Evolutionary conservation across 176 grass and related monocot genomes (phyloP), one percentile per base, ranked within the genome.

Genomic region (Oryza nivara): DNA sequence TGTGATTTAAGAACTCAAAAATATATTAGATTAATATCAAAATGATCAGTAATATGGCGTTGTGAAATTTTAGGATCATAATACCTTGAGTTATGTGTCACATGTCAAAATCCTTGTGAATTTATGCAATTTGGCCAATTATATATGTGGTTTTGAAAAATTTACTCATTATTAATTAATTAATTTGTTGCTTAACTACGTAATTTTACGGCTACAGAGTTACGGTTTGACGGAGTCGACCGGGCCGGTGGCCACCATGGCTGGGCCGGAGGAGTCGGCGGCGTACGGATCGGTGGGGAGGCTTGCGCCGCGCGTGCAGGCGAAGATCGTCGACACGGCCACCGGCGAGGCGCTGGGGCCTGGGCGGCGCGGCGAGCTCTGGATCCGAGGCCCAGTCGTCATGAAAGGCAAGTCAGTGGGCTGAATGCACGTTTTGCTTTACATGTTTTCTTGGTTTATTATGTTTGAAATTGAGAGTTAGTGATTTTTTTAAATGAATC

Each of bases 181-280:
- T n/a, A 58, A 58, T 58, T 7, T 6, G 2, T 58, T 15, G 46
- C 20, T 6, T 20, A 67, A 41, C 7, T 28, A 73, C 30, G 30
- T 32, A 17, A 17, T 14, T 67, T 4, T 17, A 13, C 41, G 44
- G 13, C 84, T 80, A 10, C 85, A 95, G 92, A 91, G 92, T 14
- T 98, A 95, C 17, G 95, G 95, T 4, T 82, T 98, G 77, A 98
- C 91, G 19, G 95, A 98, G 86, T 86, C 93, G 16, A 74, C 88
- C 5, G 92, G 84, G 1, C 63, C 82, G 3, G 86, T 60, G 35
- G 44, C 87, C 23, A 40, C 81, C 12, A 95, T 86, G 48, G 30
- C 71, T 20, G 88, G 84, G 23, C 82, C 79, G 44, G 95, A 90
- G 45, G 95, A 97, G 76, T 80, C 52, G 7, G 75, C 43, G 80